phyloP scores from a whole-genome alignment of 306 rosid genomes.

The Citrullus amarus region DNA sequence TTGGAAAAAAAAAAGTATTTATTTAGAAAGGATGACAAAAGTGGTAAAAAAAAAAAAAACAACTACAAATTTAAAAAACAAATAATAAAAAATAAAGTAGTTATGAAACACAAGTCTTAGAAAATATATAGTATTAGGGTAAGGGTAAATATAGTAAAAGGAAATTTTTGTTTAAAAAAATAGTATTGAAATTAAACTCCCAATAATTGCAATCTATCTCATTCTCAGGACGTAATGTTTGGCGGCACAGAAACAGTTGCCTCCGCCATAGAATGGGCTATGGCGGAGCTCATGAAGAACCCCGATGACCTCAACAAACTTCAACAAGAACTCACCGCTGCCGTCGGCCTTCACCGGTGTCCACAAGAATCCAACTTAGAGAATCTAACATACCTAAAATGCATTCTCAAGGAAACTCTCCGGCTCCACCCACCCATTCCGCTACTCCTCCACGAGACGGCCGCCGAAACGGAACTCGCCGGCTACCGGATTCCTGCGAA shows the following conservation, averaged over 20 bases:
- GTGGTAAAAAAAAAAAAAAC: no score
- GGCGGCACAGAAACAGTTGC: conserved; percentile 97
- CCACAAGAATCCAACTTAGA: conserved; percentile 64
- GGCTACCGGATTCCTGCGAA: conserved; percentile 53
- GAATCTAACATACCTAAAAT: conserved; percentile 42
- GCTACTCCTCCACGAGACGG: conserved; percentile 82
- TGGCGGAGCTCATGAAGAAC: conserved; percentile 60
- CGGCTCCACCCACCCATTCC: conserved; percentile 94
- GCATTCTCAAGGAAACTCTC: conserved; percentile 53
- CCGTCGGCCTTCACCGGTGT: conserved; percentile 54
- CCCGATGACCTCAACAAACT: conserved; percentile 50
- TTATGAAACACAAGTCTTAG: no score
- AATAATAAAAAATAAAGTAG: no score
- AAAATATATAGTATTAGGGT: no score
- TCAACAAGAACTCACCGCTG: conserved; percentile 46
- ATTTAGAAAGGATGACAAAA: no score
- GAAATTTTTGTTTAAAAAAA: no score
- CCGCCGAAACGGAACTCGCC: conserved; percentile 41
- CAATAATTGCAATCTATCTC: no score
- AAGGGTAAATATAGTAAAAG: no score
- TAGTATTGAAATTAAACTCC: no score
- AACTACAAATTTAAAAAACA: no score
- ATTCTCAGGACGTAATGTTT: conserved; percentile 71
- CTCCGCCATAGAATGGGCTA: conserved; percentile 84
- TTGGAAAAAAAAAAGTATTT: no score